Conservation (phyloP, 2,329 filamentous ascomycete species). For the Neofusicoccum laricinum region DNA sequence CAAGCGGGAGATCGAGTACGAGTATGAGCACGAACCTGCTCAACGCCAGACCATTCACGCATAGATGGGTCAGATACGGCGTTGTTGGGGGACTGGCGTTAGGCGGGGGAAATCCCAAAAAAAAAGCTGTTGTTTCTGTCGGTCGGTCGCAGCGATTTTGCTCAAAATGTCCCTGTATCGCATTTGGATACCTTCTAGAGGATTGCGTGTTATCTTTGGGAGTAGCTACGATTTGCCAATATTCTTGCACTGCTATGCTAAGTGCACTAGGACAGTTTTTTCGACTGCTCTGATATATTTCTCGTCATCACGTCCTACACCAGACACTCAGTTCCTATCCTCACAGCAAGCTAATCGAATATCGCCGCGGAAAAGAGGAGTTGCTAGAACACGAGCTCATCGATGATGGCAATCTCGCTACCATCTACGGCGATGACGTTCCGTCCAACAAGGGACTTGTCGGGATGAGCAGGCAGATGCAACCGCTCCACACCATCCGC, state of each 20-base stretch:
- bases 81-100: neutral
- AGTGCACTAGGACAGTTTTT: too few species aligned
- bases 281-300: too few species aligned
- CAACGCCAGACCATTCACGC: slow-evolving; percentile 31
- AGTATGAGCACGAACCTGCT: slow-evolving; percentile 63
- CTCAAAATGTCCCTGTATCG: neutral
- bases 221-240: neutral
- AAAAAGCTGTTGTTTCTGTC: neutral
- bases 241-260: neutral
- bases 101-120: neutral
- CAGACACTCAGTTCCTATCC: too few species aligned
- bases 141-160: neutral
- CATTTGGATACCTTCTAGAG: neutral
- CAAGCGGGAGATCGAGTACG: slow-evolving; percentile 73
- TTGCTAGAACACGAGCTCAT: neutral
- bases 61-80: neutral
- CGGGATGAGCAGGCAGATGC: neutral
- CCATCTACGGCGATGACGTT: neutral
- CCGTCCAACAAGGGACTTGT: neutral
- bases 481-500: neutral
- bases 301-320: too few species aligned
- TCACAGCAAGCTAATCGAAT: too few species aligned
- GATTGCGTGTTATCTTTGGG: neutral
- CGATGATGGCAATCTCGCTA: neutral
- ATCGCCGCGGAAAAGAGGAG: too few species aligned